Base-by-base conservation (phyloP, 2,329 filamentous ascomycete genomes). In the Stenocarpella maydis region DNA sequence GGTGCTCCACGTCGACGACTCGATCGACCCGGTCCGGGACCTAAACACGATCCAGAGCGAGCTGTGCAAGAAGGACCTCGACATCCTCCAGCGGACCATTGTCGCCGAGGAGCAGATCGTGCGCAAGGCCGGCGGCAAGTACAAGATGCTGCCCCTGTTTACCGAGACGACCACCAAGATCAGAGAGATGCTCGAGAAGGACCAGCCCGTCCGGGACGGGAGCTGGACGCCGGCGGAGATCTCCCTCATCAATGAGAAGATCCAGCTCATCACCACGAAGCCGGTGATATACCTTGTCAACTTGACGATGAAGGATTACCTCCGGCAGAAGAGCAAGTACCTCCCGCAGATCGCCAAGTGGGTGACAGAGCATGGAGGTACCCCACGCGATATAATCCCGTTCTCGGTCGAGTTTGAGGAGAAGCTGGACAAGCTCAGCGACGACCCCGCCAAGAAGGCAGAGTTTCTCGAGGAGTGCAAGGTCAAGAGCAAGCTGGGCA, bases 351-450 rank as follows among this genome's bases (percentile, higher is more conserved):
- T 83, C n/a, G 79, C 79, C 52, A 81, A 82, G 72, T 83, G 82
- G 82, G 81, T 83, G 3, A 81, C 78, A 5, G 80, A 80, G 74
- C 82, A 83, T 70, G 82, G 82, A 14, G 82, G 82, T 14, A 67
- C 77, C 12, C 77, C 80, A 12, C 72, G 76, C 45, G 81, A 83
- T 69, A 81, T 83, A 52, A 78, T 83, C 31, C 81, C 82, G 34
- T 83, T 83, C 74, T 82, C 80, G 0, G 75, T 83, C 39, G 82
- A 83, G 74, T 83, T 83, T 58, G 82, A 83, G 58, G 80, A 83
- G 77, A 83, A 83, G 72, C 64, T 82, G 0, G 76, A 81, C 72
- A 76, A 74, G 52, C 64, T 82, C 70, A 80, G 78, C 52, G 80
- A 81, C 19, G 80, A 83, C 31, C 76, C 76, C 0, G 74, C 72